Conservation (phyloP, 257 asterid genomes). For the Solanum rostratum region DNA sequence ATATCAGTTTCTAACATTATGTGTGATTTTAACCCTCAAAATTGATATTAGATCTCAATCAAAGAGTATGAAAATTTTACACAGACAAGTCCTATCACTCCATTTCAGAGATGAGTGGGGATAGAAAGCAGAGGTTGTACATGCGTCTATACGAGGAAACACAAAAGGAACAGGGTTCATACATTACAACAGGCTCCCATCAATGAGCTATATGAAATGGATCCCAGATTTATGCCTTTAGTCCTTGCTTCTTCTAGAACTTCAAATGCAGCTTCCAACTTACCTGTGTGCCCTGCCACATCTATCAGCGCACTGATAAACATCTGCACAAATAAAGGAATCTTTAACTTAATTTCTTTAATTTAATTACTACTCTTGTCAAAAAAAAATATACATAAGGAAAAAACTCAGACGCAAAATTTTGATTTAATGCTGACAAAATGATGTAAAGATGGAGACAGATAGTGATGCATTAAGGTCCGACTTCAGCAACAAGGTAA, state of each 20-base stretch:
- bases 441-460: not conserved
- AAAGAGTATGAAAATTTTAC: not conserved
- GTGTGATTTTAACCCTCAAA: not conserved
- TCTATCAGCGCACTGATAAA: slow-evolving; percentile 94
- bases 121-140: not conserved
- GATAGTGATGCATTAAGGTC: not conserved
- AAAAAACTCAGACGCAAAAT: not conserved
- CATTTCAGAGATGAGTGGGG: not conserved
- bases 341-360: not conserved
- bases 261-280: slow-evolving; percentile 86
- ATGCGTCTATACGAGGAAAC: not conserved
- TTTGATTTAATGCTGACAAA: not conserved
- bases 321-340: slow-evolving; percentile 37
- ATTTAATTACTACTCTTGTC: not conserved
- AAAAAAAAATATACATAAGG: not conserved
- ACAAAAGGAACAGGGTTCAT: slow-evolving; percentile 7
- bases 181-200: slow-evolving; percentile 99
- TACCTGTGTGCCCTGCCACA: slow-evolving; percentile 96
- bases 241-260: slow-evolving; percentile 65
- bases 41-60: not conserved
- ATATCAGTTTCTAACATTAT: not conserved
- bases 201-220: slow-evolving; percentile 83
- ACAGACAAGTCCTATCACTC: not conserved
- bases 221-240: slow-evolving; percentile 70
- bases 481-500: not conserved